Conservation (phyloP, 2,329 filamentous ascomycete genomes). For the Xylariaceae sp. region DNA sequence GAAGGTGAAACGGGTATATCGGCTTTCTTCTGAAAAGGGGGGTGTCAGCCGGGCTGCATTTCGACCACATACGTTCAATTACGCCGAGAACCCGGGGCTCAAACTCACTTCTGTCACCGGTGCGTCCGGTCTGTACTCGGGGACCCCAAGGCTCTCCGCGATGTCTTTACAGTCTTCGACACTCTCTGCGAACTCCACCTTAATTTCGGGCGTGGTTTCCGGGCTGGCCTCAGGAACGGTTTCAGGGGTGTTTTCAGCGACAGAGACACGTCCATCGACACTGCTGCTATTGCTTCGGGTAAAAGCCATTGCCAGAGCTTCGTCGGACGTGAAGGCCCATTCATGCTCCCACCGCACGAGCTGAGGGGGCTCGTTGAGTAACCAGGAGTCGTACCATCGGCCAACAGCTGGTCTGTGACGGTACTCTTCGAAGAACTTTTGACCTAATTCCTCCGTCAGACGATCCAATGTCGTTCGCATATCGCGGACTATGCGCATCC, state of each 20-base stretch:
- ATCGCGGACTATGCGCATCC: constrained; percentile 19
- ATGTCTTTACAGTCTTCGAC: constrained; percentile 14
- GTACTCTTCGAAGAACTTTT: constrained; percentile 21
- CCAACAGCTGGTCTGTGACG: constrained; percentile 19
- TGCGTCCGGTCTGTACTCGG: constrained; percentile 16
- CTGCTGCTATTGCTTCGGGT: constrained; percentile 13
- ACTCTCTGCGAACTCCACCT: constrained; percentile 11
- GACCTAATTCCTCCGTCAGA: constrained; percentile 19
- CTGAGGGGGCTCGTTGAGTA: constrained; percentile 17
- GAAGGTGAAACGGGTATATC: constrained; percentile 3
- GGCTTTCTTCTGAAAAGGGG: constrained; percentile 9
- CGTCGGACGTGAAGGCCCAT: constrained; percentile 17
- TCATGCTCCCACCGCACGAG: constrained; percentile 19
- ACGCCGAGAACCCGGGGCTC: background rate
- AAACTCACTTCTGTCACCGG: constrained; percentile 20
- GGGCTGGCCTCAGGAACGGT: constrained; percentile 13
- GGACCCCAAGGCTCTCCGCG: constrained; percentile 5
- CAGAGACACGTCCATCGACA: constrained; percentile 15
- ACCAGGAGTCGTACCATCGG: constrained; percentile 22
- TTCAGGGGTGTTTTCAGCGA: constrained; percentile 14
- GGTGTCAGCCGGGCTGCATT: constrained; percentile 4
- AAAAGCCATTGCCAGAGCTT: constrained; percentile 1
- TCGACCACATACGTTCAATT: background rate
- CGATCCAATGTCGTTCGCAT: constrained; percentile 20
- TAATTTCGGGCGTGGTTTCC: constrained; percentile 15